These are phyloP conservation scores for Fraxinus baroniana DNA, from an alignment of 305 asterid species.

Conservation along the genomic window DNA sequence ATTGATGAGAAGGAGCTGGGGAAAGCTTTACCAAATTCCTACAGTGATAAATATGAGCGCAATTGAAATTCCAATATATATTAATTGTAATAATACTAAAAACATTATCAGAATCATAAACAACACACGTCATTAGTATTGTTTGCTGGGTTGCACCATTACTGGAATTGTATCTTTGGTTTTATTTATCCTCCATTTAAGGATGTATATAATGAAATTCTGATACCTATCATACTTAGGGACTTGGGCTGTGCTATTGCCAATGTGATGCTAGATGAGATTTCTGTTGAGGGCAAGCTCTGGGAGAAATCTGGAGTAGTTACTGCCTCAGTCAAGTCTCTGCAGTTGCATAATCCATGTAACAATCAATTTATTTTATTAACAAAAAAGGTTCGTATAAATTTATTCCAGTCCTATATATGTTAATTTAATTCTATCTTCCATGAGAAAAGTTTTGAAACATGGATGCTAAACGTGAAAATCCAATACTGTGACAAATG, in stretches of 20 bases:
- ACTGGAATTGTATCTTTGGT: neutral
- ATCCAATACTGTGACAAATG: neutral
- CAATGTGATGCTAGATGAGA: conserved; percentile 51
- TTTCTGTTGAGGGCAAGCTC: conserved; percentile 58
- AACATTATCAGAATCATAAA: neutral
- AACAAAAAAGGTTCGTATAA: conserved; percentile 52
- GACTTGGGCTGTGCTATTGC: conserved; percentile 64
- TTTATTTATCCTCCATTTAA: conserved; percentile 1
- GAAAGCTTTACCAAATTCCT: no score
- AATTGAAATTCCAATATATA: neutral
- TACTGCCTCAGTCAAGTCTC: conserved; percentile 52
- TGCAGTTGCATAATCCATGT: conserved; percentile 64
- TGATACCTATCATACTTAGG: conserved; percentile 35
- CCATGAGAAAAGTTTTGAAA: conserved; percentile 9
- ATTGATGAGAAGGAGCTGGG: neutral
- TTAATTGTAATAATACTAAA: neutral
- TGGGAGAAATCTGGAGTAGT: conserved; percentile 67
- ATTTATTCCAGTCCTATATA: conserved; percentile 14
- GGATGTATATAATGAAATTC: neutral
- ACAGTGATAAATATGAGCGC: no score
- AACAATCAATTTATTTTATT: conserved; percentile 52
- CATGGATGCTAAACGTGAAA: conserved; percentile 5
- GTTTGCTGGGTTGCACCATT: neutral
- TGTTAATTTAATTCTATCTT: conserved; percentile 12
- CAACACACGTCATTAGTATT: neutral